Evolutionary conservation across 257 asterid genomes (phyloP).

Genomic region (Schizonepeta tenuifolia): DNA sequence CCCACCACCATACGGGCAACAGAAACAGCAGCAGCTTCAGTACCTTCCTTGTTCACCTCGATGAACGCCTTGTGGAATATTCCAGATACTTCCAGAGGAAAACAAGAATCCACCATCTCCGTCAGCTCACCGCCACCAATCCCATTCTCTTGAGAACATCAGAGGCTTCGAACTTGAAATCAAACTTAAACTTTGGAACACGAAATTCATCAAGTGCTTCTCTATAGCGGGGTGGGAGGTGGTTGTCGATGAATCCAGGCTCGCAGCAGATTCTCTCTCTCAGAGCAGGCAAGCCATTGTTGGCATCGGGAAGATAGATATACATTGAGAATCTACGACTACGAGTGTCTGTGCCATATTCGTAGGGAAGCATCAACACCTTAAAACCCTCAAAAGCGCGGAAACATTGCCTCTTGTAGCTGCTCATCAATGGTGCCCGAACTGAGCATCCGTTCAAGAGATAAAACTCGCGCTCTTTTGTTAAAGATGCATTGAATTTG

Average conservation of each 20-base stretch:
- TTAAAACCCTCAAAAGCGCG: background rate
- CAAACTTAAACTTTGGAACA: background rate
- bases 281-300: background rate
- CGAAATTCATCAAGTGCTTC: background rate
- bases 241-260: background rate
- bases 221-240: background rate
- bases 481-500: background rate
- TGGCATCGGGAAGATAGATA: background rate
- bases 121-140: background rate
- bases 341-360: background rate
- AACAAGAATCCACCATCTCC: background rate
- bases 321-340: background rate
- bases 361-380: background rate
- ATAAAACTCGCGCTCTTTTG: background rate
- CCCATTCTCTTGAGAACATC: background rate
- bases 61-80: background rate
- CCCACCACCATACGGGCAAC: no score
- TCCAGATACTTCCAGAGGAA: background rate
- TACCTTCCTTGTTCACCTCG: constrained; percentile 3
- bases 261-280: background rate
- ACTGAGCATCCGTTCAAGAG: background rate
- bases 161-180: background rate
- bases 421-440: background rate
- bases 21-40: background rate
- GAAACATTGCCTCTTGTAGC: no score